Percentiles rank a stretch among this genome's conserved stretches.
These are phyloP conservation scores for Curvularia sp. DNA, from an alignment of 2,329 filamentous ascomycete species.

Conservation along the genomic window DNA sequence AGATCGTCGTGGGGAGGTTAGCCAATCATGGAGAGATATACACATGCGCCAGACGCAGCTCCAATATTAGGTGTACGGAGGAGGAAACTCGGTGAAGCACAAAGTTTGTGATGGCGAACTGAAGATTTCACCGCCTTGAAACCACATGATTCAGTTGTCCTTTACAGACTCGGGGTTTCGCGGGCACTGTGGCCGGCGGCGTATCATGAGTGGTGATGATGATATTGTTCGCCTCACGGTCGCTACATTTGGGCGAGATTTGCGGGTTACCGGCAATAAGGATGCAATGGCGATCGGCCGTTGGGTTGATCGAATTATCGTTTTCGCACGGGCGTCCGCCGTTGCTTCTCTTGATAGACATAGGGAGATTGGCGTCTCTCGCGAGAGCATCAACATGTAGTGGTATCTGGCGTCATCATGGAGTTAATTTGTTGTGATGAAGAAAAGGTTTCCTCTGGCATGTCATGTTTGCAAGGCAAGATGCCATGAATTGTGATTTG, in stretches of 20 bases:
- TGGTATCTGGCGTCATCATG: neutral
- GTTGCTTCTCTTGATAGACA: slow-evolving; percentile 4
- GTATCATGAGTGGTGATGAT: neutral
- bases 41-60: neutral
- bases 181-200: neutral
- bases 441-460: neutral
- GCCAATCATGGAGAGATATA: neutral
- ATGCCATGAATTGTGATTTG: neutral
- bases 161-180: neutral
- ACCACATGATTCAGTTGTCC: neutral
- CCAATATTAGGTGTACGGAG: neutral
- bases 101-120: neutral
- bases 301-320: neutral
- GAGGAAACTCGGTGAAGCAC: neutral
- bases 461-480: neutral
- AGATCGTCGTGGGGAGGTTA: neutral
- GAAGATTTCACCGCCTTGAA: neutral
- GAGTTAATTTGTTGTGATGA: neutral
- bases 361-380: neutral
- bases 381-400: neutral
- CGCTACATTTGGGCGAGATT: neutral
- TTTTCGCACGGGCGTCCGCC: neutral
- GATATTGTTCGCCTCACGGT: neutral
- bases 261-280: neutral
- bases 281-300: neutral